Base-by-base conservation (phyloP, 192 early-diverging fungal species). In the Backusella parvicylindrica region DNA sequence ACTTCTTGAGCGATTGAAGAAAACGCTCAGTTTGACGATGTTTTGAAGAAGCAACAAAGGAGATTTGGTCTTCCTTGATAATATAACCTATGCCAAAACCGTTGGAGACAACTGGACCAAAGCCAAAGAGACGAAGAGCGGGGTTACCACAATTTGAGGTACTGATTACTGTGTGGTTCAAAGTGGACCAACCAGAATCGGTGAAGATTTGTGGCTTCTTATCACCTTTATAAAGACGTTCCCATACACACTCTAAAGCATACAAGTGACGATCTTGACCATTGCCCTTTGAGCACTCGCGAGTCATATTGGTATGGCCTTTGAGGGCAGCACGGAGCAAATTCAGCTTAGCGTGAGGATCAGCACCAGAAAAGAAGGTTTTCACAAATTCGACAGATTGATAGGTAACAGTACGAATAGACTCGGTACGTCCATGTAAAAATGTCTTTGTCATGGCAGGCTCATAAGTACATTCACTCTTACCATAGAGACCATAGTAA, bases 231-330 rank as follows among this genome's bases (percentile, higher is more conserved):
- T 82, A 23, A 8, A 82, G n/a, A 49, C 78, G 73, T n/a, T 86
- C 71, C 78, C 78, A 88, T 79, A 92, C 81, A 70, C 83, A 89
- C 66, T 91, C 86, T 23, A 97, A 89, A 1, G 92, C 95, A 31
- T 95, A 89, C 81, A 97, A 71, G 81, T 98, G 96, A 36, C 95
- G 91, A 78, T 98, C 96, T 68, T 95, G 91, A 50, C 95, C 96
- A 41, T 87, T 49, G 23, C 95, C 96, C 63, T 81, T 74, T 6
- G 92, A 83, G n/a, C 92, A 93, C 1, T 89, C 91, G 13, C 71
- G 78, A 65, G 94, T 93, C 78, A 91, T 84, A 37, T 82, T 77
- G 5, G 84, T 78, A 64, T 97, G 96, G 15, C 84, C 72, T 32
- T 81, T 82, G 63, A 88, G 76, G 1, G 96, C 96, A 21, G 75